These are phyloP conservation scores for Cercospora citrullina DNA, from an alignment of 2,329 filamentous ascomycete species.

Conservation along the genomic window DNA sequence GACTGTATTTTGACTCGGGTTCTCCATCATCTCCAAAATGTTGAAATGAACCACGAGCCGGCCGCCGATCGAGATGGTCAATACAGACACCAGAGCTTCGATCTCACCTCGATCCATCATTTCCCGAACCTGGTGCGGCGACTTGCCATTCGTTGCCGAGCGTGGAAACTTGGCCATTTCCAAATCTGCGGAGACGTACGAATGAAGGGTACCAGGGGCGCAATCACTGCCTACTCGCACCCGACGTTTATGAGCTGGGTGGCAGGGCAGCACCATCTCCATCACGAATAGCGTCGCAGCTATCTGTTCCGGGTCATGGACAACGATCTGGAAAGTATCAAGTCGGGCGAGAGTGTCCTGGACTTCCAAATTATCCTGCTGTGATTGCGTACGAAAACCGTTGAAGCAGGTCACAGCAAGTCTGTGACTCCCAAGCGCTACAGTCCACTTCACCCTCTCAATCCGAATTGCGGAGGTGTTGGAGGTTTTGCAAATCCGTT, in stretches of 20 bases:
- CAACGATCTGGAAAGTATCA: neutral
- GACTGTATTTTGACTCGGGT: neutral
- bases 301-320: neutral
- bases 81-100: neutral
- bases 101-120: neutral
- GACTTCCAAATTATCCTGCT: neutral
- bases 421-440: neutral
- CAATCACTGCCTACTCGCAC: neutral
- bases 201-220: neutral
- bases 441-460: neutral
- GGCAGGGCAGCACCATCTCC: neutral
- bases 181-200: neutral
- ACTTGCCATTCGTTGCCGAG: neutral
- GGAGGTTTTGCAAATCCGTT: neutral
- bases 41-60: slow-evolving; percentile 3
- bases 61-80: neutral
- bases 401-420: neutral
- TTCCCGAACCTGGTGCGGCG: neutral
- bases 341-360: neutral
- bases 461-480: neutral
- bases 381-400: neutral
- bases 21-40: neutral
- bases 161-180: neutral
- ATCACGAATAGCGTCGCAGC: neutral
- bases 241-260: neutral